Conservation (phyloP, 2,329 filamentous ascomycete genomes). For the Passalora sequoiae region DNA sequence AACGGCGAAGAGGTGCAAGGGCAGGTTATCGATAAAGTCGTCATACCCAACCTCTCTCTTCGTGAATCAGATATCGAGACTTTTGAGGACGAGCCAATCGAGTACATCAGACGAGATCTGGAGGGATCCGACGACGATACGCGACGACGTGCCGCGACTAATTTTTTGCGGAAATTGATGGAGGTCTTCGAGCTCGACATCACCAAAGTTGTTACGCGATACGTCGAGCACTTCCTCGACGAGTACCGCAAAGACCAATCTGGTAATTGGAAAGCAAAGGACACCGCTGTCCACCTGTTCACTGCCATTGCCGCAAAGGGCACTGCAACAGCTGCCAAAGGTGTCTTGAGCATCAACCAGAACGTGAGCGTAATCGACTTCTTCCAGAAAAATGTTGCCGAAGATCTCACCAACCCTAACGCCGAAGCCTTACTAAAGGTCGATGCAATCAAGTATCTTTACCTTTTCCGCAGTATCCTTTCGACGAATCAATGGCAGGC, state of each 20-base stretch:
- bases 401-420: constrained; percentile 70
- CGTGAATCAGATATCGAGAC: constrained; percentile 91
- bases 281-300: constrained; percentile 96
- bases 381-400: constrained; percentile 86
- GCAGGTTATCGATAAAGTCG: constrained; percentile 91
- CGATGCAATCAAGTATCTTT: constrained; percentile 95
- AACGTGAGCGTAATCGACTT: constrained; percentile 81
- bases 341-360: constrained; percentile 79
- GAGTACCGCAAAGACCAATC: constrained; percentile 63
- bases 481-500: constrained; percentile 87
- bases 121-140: constrained; percentile 97
- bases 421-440: constrained; percentile 87
- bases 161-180: constrained; percentile 84
- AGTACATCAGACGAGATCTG: constrained; percentile 91
- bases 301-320: constrained; percentile 91
- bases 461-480: constrained; percentile 92
- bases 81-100: constrained; percentile 97
- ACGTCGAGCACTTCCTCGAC: constrained; percentile 77
- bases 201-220: constrained; percentile 78
- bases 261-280: constrained; percentile 91
- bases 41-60: constrained; percentile 85
- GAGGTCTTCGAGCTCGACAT: constrained; percentile 82
- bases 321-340: constrained; percentile 76
- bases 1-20: constrained; percentile 72
- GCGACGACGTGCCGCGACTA: constrained; percentile 81